These are phyloP conservation scores for Cladosporium oxysporum DNA, from an alignment of 2,329 filamentous ascomycete genomes.

Conservation along the genomic window DNA sequence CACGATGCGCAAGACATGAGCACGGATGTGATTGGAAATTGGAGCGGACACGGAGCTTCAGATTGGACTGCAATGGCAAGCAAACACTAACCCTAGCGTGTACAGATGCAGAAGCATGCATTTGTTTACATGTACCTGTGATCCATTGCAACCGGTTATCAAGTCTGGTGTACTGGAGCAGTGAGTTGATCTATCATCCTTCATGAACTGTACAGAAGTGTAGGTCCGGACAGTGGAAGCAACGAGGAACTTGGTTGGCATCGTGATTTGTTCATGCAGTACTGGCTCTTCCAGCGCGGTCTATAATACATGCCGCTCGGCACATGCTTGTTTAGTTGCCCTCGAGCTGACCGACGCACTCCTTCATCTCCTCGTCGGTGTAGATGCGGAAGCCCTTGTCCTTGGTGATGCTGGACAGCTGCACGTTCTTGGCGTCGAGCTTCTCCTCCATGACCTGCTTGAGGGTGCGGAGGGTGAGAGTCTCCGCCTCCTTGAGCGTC, in stretches of 20 bases:
- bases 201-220: too few relatives aligned
- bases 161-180: too few relatives aligned
- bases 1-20: neutral
- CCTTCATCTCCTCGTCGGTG: slow-evolving; percentile 94
- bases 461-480: slow-evolving; percentile 91
- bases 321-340: slow-evolving; percentile 43
- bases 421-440: slow-evolving; percentile 96
- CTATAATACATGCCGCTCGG: slow-evolving; percentile 14
- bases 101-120: neutral
- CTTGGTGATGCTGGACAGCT: slow-evolving; percentile 95
- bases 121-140: too few relatives aligned
- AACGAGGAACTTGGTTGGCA: neutral
- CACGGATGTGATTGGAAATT: neutral
- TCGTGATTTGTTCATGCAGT: slow-evolving; percentile 18
- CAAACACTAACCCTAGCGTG: neutral
- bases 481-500: slow-evolving; percentile 89
- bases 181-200: too few relatives aligned
- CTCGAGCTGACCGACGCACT: slow-evolving; percentile 78
- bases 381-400: slow-evolving; percentile 99
- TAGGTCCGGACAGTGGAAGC: too few relatives aligned
- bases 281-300: slow-evolving; percentile 7
- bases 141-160: too few relatives aligned
- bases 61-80: neutral
- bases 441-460: slow-evolving; percentile 99
- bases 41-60: neutral